A percentile compares a stretch with the other conserved stretches of the same genome.
Evolutionary conservation across 2,329 filamentous ascomycete species (phyloP).

Genomic region (Talaromyces atroroseus): DNA sequence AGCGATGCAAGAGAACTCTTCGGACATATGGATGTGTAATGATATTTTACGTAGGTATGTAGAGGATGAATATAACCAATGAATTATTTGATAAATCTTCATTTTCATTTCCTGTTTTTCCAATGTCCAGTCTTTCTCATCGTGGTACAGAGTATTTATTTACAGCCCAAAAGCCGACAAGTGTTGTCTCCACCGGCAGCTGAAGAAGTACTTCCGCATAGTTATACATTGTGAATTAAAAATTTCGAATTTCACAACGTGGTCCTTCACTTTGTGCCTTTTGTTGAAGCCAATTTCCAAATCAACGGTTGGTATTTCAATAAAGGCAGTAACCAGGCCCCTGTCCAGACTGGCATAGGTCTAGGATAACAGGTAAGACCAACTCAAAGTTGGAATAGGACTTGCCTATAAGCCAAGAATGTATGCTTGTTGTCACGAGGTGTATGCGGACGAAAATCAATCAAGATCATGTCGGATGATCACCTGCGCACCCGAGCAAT

Average conservation of each 20-base stretch:
- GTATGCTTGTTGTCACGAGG: not conserved
- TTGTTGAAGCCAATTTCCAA: not conserved
- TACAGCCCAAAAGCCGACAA: not conserved
- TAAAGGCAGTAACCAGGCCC: not conserved
- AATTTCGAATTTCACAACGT: too few species aligned
- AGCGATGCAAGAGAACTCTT: conserved; percentile 37
- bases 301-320: not conserved
- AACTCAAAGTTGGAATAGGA: not conserved
- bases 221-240: too few species aligned
- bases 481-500: conserved; percentile 5
- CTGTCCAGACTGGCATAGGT: not conserved
- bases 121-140: not conserved
- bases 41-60: not conserved
- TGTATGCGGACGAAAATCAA: not conserved
- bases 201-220: too few species aligned
- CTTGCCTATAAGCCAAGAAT: not conserved
- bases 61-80: not conserved
- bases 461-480: not conserved
- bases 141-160: not conserved
- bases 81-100: not conserved
- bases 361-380: not conserved
- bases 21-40: conserved; percentile 24
- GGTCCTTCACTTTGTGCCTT: too few species aligned
- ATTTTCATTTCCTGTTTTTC: not conserved
- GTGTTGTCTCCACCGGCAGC: too few species aligned